Conservation (phyloP, 179 eudicot species). For the Patellifolia procumbens region DNA sequence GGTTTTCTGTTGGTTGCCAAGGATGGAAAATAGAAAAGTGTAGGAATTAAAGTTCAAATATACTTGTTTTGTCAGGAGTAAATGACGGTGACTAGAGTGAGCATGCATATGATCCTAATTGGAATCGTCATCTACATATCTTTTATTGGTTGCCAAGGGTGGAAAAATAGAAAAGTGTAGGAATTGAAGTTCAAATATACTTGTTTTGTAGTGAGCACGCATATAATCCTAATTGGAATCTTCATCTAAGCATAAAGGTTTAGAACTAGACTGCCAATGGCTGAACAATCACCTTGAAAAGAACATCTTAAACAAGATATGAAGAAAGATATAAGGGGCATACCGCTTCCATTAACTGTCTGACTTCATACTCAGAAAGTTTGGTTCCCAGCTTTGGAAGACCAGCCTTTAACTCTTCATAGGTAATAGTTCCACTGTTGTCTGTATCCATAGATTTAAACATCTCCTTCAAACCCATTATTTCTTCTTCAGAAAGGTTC, state of each 20-base stretch:
- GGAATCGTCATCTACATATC: neutral
- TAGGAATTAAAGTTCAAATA: neutral
- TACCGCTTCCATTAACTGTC: conserved; percentile 98
- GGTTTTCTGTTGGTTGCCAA: no score
- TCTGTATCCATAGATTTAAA: conserved; percentile 94
- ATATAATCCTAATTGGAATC: neutral
- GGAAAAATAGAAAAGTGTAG: neutral
- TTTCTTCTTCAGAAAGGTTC: conserved; percentile 97
- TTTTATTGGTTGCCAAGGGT: neutral
- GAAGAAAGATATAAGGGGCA: conserved; percentile 1
- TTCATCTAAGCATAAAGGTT: neutral
- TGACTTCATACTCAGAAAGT: conserved; percentile 83
- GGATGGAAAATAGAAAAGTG: neutral
- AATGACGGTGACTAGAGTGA: no score
- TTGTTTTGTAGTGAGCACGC: neutral
- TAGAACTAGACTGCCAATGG: neutral
- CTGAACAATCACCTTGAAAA: conserved; percentile 6
- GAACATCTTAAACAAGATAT: neutral
- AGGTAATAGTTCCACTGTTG: conserved; percentile 86
- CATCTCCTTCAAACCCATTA: conserved; percentile 93
- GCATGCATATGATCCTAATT: neutral
- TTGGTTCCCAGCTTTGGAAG: conserved; percentile 87
- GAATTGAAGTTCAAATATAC: neutral
- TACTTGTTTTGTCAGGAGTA: no score
- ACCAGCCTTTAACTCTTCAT: conserved; percentile 87